Conservation (phyloP, 2,329 filamentous ascomycete species). For the Blastomyces silverae region DNA sequence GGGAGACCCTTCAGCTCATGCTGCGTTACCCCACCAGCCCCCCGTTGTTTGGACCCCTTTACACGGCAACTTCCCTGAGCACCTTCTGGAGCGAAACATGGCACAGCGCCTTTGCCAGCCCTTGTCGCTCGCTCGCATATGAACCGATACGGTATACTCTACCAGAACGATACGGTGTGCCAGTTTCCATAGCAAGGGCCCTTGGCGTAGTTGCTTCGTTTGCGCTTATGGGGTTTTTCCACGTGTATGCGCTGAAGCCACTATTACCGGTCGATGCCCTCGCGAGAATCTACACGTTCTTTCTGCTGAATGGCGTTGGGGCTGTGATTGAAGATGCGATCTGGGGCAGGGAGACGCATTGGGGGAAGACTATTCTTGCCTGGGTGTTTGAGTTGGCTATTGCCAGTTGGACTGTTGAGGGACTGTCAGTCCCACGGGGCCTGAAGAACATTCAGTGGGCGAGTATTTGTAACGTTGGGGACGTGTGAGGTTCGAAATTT, state of each 20-base stretch:
- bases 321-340: constrained; percentile 28
- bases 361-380: constrained; percentile 25
- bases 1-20: constrained; percentile 35
- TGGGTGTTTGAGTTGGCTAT: constrained; percentile 28
- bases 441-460: constrained; percentile 22
- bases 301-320: constrained; percentile 37
- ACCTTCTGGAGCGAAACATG: constrained; percentile 41
- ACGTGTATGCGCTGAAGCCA: constrained; percentile 35
- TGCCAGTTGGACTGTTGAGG: constrained; percentile 27
- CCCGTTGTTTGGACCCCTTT: constrained; percentile 39
- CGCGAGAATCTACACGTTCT: constrained; percentile 35
- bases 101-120: constrained; percentile 40
- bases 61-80: constrained; percentile 32
- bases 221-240: constrained; percentile 37
- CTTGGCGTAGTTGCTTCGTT: constrained; percentile 37
- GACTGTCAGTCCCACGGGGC: constrained; percentile 24
- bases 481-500: constrained; percentile 2
- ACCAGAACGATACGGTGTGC: constrained; percentile 27
- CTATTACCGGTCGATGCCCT: constrained; percentile 31
- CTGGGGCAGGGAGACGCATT: constrained; percentile 25
- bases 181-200: constrained; percentile 29
- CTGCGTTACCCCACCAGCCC: constrained; percentile 36
- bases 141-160: constrained; percentile 32
- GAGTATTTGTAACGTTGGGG: constrained; percentile 21
- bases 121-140: constrained; percentile 38